Evolutionary conservation across 192 early-diverging fungal species (phyloP), one percentile per base, ranked within the genome.

Genomic region (Helicostylum pulchrum): DNA sequence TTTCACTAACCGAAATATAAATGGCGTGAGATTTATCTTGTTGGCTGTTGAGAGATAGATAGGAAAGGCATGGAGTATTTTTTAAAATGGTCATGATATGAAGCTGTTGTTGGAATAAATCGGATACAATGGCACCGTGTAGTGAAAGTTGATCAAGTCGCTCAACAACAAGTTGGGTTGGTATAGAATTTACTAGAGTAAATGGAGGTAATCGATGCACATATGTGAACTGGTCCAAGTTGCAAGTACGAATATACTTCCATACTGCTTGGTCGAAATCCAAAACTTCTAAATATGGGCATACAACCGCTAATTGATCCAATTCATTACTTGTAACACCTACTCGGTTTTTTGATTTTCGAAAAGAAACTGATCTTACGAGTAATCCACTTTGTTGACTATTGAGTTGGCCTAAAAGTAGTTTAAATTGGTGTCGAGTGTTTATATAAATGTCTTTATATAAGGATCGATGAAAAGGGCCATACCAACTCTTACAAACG

Each of bases 241-340:
- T 48, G 1, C 4, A 14, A 17, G 8, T 14, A 17, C n/a, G 14
- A 17, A 48, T 17, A 15, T 48, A 48, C 0, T 48, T 48, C 46
- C 46, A 48, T 7, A 48, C 0, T 48, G 15, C 46, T 17, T 14
- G 15, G 14, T 48, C 11, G 4, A 48, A 48, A 17, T 48, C 46
- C 46, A 48, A 48, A 17, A 48, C 14, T 48, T 48, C 46, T 48
- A 48, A 15, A 48, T 48, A 48, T 17, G 46, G 46, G n/a, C 46
- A 48, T 14, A 14, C 12, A 48, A 14, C 0, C 5, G 1, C 12
- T 48, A 48, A 19, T 19, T 48, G 46, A 48, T 48, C 17, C 46
- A 48, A 14, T 19, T 48, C 46, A 17, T 48, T 19, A 15, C 17
- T 48, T 17, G 46, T 48, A 4, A 48, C 46, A 17, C 46, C 46